Base-by-base conservation (phyloP, 306 rosid genomes). In the Begonia masoniana region DNA sequence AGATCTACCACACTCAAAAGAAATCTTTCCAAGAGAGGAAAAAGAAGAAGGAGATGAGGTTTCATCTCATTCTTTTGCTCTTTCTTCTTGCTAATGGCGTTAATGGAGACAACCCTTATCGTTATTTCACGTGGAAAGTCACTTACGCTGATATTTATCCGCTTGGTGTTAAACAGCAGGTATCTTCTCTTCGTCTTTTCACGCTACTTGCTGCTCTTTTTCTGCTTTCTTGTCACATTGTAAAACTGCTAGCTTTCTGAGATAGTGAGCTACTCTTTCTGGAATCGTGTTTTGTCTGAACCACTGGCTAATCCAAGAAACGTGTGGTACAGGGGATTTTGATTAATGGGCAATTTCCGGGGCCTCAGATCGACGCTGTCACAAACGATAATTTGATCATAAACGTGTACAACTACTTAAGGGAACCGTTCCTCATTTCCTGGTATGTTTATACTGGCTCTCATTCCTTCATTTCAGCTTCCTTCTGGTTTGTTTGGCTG, bases 281-380 rank as follows among this genome's bases (percentile, higher is more conserved):
- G 49, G 49, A 10, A 45, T 45, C 2, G 24, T 5, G 10, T 19
- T 21, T 47, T 55, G 14, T 46, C 56, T 49, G 13, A 9, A 6
- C 41, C 24, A 66, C 55, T 41, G 19, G 53, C 9, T 36, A 51
- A 59, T 21, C 56, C 31, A 52, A 24, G 59, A 49, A 35, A 39
- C 17, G 5, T 50, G 11, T 68, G 62, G 51, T 72, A 70, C 79
- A 91, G 97, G 97, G 86, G 61, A 91, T 91, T 65, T 79, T 91
- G 80, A 85, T 91, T 60, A 91, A 91, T 63, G 92, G 92, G 10
- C 97, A 91, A 69, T 91, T 91, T 65, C 99, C 99, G 0, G 99
- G 99, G 54, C 99, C 99, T 51, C 92, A 91, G 54, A 91, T 91
- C n/a, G 96, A 91, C 13, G 88, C 99, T 51, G 76, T 91, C 47